These are phyloP conservation scores for Sporothrix phasma DNA, from an alignment of 2,329 filamentous ascomycete genomes.

Conservation along the genomic window DNA sequence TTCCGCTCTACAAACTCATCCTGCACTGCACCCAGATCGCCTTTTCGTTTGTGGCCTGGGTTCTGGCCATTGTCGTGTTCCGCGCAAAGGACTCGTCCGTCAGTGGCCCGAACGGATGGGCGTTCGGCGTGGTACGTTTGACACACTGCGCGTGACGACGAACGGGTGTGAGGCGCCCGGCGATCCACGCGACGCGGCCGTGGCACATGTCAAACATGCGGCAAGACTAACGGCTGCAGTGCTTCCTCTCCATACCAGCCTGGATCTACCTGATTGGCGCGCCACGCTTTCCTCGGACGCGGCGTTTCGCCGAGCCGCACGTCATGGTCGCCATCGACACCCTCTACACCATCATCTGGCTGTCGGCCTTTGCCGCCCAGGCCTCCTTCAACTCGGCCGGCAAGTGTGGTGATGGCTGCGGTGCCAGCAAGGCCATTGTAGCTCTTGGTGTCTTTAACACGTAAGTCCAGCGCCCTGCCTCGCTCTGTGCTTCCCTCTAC, in stretches of 20 bases:
- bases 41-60: slow-evolving; percentile 46
- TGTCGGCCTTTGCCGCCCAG: slow-evolving; percentile 56
- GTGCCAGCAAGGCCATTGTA: slow-evolving; percentile 53
- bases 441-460: slow-evolving; percentile 52
- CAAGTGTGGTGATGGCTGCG: slow-evolving; percentile 46
- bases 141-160: not conserved
- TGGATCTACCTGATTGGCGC: slow-evolving; percentile 57
- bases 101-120: slow-evolving; percentile 51
- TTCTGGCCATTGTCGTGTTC: slow-evolving; percentile 51
- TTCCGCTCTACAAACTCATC: slow-evolving; percentile 47
- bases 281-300: slow-evolving; percentile 52
- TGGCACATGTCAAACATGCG: not conserved
- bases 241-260: slow-evolving; percentile 53
- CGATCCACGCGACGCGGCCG: not conserved
- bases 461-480: slow-evolving; percentile 33
- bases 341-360: slow-evolving; percentile 52
- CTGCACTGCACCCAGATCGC: slow-evolving; percentile 47
- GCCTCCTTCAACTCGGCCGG: slow-evolving; percentile 51
- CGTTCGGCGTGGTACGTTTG: slow-evolving; percentile 49
- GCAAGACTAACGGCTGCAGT: slow-evolving; percentile 33
- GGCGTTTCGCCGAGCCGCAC: slow-evolving; percentile 51
- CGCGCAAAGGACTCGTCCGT: slow-evolving; percentile 37
- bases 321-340: slow-evolving; percentile 50
- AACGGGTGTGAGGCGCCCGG: not conserved
- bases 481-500: not conserved